Percentiles rank a stretch among this genome's conserved stretches.
Conservation (phyloP, 768 basidiomycete species). For the Xerocomus potaroensis region DNA sequence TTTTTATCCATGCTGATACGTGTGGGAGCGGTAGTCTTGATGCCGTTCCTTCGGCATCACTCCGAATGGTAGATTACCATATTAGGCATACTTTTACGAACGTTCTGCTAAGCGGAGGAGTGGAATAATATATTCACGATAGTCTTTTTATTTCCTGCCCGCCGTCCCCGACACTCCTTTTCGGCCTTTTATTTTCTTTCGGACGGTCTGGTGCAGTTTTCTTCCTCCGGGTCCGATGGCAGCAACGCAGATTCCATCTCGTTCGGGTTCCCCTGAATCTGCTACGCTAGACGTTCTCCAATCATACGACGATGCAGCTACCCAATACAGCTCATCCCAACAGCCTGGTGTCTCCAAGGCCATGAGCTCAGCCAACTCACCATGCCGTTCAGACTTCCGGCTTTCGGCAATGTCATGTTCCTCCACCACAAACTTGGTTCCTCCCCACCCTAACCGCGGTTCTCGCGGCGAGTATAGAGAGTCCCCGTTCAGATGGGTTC, state of each 20-base stretch:
- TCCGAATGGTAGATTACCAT: constrained; percentile 7
- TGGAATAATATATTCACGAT: background rate
- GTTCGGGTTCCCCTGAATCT: constrained; percentile 23
- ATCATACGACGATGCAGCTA: constrained; percentile 17
- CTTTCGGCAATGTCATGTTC: constrained; percentile 23
- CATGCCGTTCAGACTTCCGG: constrained; percentile 19
- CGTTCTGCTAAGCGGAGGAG: constrained; percentile 17
- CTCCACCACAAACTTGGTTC: constrained; percentile 23
- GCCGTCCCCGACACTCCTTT: constrained; percentile 6
- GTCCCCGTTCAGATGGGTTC: constrained; percentile 31
- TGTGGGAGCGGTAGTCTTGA: background rate
- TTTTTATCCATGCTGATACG: no score
- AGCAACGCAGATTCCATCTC: constrained; percentile 4
- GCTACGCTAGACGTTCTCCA: constrained; percentile 27
- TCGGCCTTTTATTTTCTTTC: constrained; percentile 5
- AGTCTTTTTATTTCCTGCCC: constrained; percentile 17
- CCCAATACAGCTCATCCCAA: background rate
- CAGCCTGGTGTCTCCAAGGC: constrained; percentile 2
- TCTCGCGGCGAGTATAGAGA: constrained; percentile 22
- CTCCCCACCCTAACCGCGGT: constrained; percentile 10
- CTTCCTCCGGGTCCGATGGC: constrained; percentile 11
- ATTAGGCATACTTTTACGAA: constrained; percentile 33
- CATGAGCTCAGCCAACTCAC: constrained; percentile 9
- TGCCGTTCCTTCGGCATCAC: background rate
- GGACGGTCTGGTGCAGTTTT: constrained; percentile 1